Evolutionary conservation across 495 filamentous ascomycete species (phyloP).

Genomic region (Clohesyomyces aquaticus): DNA sequence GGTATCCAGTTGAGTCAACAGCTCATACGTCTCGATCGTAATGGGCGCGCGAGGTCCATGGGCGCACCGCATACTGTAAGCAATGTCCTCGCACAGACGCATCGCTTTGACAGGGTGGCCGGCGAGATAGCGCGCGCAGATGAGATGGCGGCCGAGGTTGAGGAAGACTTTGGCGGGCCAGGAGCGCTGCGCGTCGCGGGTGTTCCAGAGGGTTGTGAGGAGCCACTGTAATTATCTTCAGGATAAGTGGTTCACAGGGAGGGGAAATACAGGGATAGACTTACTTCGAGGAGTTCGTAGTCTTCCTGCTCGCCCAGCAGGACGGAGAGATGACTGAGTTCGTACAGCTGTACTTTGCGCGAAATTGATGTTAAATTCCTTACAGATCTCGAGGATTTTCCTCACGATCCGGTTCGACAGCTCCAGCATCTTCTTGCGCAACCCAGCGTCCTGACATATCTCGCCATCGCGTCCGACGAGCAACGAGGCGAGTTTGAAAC

Average conservation of each 20-base stretch:
- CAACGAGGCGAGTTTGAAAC: conserved; percentile 31
- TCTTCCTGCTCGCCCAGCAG: conserved; percentile 33
- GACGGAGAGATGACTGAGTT: conserved; percentile 22
- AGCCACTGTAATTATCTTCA: conserved; percentile 24
- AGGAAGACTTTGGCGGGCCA: conserved; percentile 33
- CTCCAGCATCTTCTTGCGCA: conserved; percentile 34
- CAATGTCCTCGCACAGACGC: conserved; percentile 37
- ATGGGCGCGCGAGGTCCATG: conserved; percentile 29
- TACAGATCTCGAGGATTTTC: conserved; percentile 28
- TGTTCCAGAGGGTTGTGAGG: conserved; percentile 32
- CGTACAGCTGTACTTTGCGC: conserved; percentile 29
- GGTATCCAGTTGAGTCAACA: conserved; percentile 33
- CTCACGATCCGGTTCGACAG: conserved; percentile 34
- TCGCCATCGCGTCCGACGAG: conserved; percentile 26
- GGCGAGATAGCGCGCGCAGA: conserved; percentile 32
- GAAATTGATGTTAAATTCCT: conserved; percentile 27
- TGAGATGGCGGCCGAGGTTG: conserved; percentile 36
- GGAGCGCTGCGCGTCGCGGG: conserved; percentile 31
- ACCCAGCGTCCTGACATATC: conserved; percentile 10
- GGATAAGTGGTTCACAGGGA: background rate
- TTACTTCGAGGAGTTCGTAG: conserved; percentile 35
- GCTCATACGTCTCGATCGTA: conserved; percentile 31
- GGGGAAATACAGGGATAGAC: background rate
- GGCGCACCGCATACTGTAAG: conserved; percentile 35
- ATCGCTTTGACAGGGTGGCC: conserved; percentile 33